phyloP scores from a whole-genome alignment of 2,329 filamentous ascomycete genomes.

The Pseudocercospora vitis region DNA sequence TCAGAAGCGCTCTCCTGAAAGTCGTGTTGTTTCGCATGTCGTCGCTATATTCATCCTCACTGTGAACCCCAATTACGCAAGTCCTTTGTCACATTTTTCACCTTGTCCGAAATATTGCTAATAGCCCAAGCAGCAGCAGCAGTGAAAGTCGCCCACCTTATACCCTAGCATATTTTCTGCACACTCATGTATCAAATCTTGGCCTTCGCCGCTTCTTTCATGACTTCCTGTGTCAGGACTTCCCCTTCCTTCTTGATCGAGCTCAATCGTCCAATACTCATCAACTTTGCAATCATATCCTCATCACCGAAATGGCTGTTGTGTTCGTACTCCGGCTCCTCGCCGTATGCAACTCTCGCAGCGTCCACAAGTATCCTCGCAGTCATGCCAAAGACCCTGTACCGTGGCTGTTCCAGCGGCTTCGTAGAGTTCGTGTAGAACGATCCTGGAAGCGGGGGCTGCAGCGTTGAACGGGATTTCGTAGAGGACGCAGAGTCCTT shows the following conservation, averaged over 20 bases:
- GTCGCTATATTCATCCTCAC: too few species aligned
- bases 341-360: constrained; percentile 77
- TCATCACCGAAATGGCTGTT: constrained; percentile 66
- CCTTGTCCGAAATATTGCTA: too few species aligned
- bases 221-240: constrained; percentile 40
- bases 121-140: too few species aligned
- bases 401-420: constrained; percentile 45
- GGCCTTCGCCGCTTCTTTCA: constrained; percentile 36
- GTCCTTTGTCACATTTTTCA: too few species aligned
- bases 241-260: constrained; percentile 54
- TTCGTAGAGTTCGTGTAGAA: constrained; percentile 33
- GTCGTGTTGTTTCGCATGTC: too few species aligned
- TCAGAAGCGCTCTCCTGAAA: too few species aligned
- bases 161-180: too few species aligned
- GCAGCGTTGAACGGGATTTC: constrained; percentile 21
- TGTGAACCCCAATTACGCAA: too few species aligned
- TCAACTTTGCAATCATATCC: constrained; percentile 60
- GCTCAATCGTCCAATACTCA: constrained; percentile 57
- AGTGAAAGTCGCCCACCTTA: too few species aligned
- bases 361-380: constrained; percentile 86
- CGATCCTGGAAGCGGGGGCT: constrained; percentile 32
- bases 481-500: constrained; percentile 18
- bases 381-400: constrained; percentile 94
- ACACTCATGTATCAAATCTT: constrained; percentile 34
- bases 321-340: constrained; percentile 81